Evolutionary conservation across 139 green algal species (phyloP), one percentile per base, ranked within the genome.

Genomic region (Haematococcus lacustris): DNA sequence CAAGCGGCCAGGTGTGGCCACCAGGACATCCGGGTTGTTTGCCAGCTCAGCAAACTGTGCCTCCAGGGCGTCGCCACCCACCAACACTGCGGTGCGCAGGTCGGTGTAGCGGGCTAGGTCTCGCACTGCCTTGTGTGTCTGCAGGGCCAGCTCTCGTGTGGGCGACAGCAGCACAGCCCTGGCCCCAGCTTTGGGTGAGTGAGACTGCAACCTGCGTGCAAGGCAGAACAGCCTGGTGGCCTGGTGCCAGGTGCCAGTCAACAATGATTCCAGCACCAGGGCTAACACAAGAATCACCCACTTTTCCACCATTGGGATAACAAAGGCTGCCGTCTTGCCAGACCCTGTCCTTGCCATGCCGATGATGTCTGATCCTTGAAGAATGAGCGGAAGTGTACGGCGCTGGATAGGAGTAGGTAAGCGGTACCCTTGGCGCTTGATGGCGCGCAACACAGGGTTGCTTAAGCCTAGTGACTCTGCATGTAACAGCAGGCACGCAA

Each of bases 371-470:
- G 88, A 60, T 47, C 92, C 89, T 66, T 89, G 80, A 4, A 97
- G 71, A 60, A 97, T 90, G 33, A 94, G 76, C 0, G 95, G 95
- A 65, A 98, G 86, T 1, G 93, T 82, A 26, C 86, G 86, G 28
- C 95, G 84, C 85, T 98, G 94, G 71, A 98, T 98, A 64, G 94
- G 94, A 6, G 94, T 98, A n/a, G 94, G 93, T 73, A 98, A 85
- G 1, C 89, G 86, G 87, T 90, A 98, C 37, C 93, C 93, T 79
- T 96, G 96, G 41, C 91, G 85, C 75, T 91, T 90, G 74, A 98
- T 91, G 57, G 83, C 91, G 2, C 78, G 78, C 25, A 97, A 72
- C 13, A 97, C 74, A 28, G 81, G 74, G 2, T 82, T 63, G 33
- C 78, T 79, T 23, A 98, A 78, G 9, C 87, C 89, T 88, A 98